Evolutionary conservation across 345 rosid species (phyloP), one percentile per base, ranked within the genome.

Genomic region (Gossypioides kirkii): DNA sequence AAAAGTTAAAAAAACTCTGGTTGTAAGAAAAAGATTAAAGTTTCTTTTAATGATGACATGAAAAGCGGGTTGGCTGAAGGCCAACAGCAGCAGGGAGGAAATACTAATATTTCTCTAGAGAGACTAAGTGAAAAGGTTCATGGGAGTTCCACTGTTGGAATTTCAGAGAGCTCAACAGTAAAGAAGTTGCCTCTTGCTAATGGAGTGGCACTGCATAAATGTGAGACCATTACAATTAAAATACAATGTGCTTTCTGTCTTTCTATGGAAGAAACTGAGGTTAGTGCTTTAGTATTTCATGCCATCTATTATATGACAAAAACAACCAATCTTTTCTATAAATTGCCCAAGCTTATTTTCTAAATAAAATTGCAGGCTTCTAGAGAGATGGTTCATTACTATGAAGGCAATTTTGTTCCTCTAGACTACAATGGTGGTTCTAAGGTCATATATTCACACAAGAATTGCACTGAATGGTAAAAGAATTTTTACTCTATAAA

Each of bases 401-500:
- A 54, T 75, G 78, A 83, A 77, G 98, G 98, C 55, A 82, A 76
- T 74, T 81, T 88, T 66, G 91, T 92, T 50, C 81, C 89, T 79
- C 85, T 82, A 65, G 89, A 85, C 79, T 75, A 82, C 69, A 67
- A 55, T 74, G 87, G 79, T 64, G 86, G 91, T 75, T 83, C 79
- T 73, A 83, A 84, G 86, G 77, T 85, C 74, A 80, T 88, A 80
- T 91, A 95, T 79, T 83, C 86, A 22, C 97, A 91, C 82, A 89
- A 79, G 82, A 89, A 85, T 75, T 95, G 99, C 77, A 82, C 87
- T 17, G 97, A 92, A 84, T 92, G 99, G 99, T 92, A 87, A 88
- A 84, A 26, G 45, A 46, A 64, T 46, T 65, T 55, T 36, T 18
- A 70, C 8, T 14, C 1, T 13, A 55, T 49, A 54, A 18, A 41